Evolutionary conservation across 129 eudicot genomes (phyloP), one percentile per base, ranked within the genome.

Genomic region (Cynara cardunculus): DNA sequence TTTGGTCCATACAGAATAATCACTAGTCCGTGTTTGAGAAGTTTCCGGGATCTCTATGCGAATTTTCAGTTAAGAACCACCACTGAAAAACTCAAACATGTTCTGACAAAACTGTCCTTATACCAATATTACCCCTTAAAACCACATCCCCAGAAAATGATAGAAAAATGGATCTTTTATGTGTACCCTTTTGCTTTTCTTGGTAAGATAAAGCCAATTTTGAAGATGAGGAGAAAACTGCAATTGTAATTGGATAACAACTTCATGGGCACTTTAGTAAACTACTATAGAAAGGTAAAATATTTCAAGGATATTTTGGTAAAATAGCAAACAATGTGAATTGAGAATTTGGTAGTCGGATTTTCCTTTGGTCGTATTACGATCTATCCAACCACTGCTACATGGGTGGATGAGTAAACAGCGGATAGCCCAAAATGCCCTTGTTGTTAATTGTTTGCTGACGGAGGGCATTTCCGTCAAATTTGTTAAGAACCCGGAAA

Each of bases 21-120:
- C 19, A 79, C 3, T 27, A 7, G 46, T 0, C 35, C 70, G 80
- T 84, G 76, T 79, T 31, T 22, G 8, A 74, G 78, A 84, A 84
- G 80, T 79, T 84, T 79, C 84, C 41, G 39, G 75, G 72, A 79
- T 79, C 80, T 84, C 80, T 67, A 69, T 28, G 28, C 56, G 70
- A 72, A 61, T 39, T 25, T 49, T 12, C 77, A 71, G 81, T 49
- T 1, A n/a, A 75, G 30, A 34, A 31, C 56, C 79, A 32, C 71
- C 49, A 73, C 61, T 72, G 19, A 76, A 61, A 35, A 35, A 64
- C 81, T 65, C 79, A 77, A 77, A 28, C 41, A 78, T 67, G 24
- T 67, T 66, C 64, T 25, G 35, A 25, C 41, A 69, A 73, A 73
- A 72, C 32, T 67, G 72, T n/a, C 71, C 22, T 30, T 62, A 32